phyloP scores from a whole-genome alignment of 2,329 filamentous ascomycete species.

The Ascochyta fabae region DNA sequence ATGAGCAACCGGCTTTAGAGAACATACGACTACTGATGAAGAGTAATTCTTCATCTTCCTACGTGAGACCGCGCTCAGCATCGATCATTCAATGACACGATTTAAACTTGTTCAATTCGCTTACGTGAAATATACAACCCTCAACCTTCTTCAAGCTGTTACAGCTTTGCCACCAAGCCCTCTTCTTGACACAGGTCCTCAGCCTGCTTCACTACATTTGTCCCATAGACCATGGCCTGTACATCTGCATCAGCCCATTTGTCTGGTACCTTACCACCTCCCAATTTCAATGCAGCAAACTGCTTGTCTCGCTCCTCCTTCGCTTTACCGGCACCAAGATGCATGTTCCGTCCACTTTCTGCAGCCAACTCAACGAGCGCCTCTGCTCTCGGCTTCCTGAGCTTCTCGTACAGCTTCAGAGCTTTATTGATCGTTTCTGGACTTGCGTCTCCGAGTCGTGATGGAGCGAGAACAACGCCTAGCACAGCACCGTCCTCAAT shows the following conservation, averaged over 20 bases:
- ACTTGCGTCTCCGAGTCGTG: slow-evolving; percentile 54
- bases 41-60: neutral
- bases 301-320: slow-evolving; percentile 65
- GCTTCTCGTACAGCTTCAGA: slow-evolving; percentile 62
- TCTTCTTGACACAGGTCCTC: slow-evolving; percentile 52
- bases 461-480: slow-evolving; percentile 57
- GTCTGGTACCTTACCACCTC: slow-evolving; percentile 55
- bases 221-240: slow-evolving; percentile 57
- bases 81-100: neutral
- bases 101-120: neutral
- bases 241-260: slow-evolving; percentile 61
- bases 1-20: slow-evolving; percentile 22
- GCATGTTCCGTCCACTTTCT: slow-evolving; percentile 60
- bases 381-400: slow-evolving; percentile 64
- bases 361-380: slow-evolving; percentile 63
- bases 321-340: slow-evolving; percentile 64
- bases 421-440: slow-evolving; percentile 59
- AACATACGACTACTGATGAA: neutral
- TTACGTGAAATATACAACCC: neutral
- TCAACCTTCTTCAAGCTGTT: neutral
- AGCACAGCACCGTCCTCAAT: slow-evolving; percentile 69
- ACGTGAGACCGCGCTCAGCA: neutral
- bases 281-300: slow-evolving; percentile 57
- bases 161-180: slow-evolving; percentile 24
- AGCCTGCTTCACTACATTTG: slow-evolving; percentile 54